Conservation (phyloP, 225 moss, liverwort and hornwort species). For the Sphagnum tenellum region DNA sequence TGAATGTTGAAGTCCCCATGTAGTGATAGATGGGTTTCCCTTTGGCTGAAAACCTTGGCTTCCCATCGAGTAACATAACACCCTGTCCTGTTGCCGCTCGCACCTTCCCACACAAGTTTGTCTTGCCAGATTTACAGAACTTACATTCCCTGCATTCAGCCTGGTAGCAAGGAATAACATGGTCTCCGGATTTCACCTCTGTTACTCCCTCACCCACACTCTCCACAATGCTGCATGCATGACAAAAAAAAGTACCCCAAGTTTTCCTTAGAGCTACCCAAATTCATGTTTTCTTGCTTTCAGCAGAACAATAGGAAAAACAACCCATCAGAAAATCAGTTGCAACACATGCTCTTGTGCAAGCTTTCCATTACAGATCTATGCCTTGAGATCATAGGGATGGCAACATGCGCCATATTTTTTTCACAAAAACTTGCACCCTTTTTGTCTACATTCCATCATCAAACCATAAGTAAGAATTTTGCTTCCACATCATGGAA, state of each 20-base stretch:
- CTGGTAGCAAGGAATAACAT: slow-evolving; percentile 60
- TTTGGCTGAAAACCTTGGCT: slow-evolving; percentile 1
- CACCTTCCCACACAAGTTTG: slow-evolving; percentile 49
- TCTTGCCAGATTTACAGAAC: slow-evolving; percentile 49
- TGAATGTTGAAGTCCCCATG: slow-evolving; percentile 5
- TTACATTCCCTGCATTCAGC: slow-evolving; percentile 62
- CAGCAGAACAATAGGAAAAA: no score
- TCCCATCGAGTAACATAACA: slow-evolving; percentile 3
- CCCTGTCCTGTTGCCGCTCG: slow-evolving; percentile 42
- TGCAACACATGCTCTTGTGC: no score
- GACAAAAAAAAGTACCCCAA: slow-evolving; percentile 1
- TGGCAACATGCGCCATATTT: no score
- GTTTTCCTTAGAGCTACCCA: no score
- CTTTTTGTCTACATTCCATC: no score
- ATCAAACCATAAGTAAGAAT: no score
- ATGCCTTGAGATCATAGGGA: no score
- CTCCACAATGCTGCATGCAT: slow-evolving; percentile 40
- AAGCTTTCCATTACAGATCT: no score
- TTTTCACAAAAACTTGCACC: no score
- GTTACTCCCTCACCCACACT: slow-evolving; percentile 56
- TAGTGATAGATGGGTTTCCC: slow-evolving; percentile 4
- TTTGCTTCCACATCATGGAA: no score
- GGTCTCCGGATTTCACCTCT: slow-evolving; percentile 35
- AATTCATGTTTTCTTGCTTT: no score
- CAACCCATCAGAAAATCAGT: no score